Conservation (phyloP, 306 rosid genomes). For the Dryas alaskensis region DNA sequence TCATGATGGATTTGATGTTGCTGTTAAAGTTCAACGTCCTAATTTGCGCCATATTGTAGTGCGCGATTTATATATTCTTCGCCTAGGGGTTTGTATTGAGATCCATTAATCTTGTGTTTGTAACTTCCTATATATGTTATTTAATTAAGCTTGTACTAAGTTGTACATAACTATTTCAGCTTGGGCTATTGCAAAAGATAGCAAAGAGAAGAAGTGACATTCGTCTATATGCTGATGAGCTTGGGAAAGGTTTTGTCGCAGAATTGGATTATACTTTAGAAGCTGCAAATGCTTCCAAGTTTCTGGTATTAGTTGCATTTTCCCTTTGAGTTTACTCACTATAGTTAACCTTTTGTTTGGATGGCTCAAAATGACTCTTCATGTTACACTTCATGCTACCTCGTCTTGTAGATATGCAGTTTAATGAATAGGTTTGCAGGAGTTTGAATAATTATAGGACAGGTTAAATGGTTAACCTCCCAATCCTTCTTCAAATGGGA, state of each 20-base stretch:
- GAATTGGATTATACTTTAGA: slow-evolving; percentile 85
- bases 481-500: neutral
- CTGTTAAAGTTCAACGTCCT: slow-evolving; percentile 96
- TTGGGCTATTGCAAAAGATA: slow-evolving; percentile 77
- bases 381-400: neutral
- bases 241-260: slow-evolving; percentile 86
- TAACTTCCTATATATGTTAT: neutral
- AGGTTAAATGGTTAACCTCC: neutral
- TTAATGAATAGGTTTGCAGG: neutral
- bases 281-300: slow-evolving; percentile 84
- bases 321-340: neutral
- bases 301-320: slow-evolving; percentile 52
- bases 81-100: slow-evolving; percentile 83
- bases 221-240: slow-evolving; percentile 92
- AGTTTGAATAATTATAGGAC: neutral
- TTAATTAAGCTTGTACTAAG: neutral
- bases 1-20: slow-evolving; percentile 66
- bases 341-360: neutral
- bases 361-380: neutral
- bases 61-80: slow-evolving; percentile 92
- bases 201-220: slow-evolving; percentile 80
- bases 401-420: neutral
- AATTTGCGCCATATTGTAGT: slow-evolving; percentile 80
- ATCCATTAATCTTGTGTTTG: slow-evolving; percentile 5
- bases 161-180: slow-evolving; percentile 48